Conservation (phyloP, 2,329 filamentous ascomycete genomes). For the Cercospora zeae-maydis region DNA sequence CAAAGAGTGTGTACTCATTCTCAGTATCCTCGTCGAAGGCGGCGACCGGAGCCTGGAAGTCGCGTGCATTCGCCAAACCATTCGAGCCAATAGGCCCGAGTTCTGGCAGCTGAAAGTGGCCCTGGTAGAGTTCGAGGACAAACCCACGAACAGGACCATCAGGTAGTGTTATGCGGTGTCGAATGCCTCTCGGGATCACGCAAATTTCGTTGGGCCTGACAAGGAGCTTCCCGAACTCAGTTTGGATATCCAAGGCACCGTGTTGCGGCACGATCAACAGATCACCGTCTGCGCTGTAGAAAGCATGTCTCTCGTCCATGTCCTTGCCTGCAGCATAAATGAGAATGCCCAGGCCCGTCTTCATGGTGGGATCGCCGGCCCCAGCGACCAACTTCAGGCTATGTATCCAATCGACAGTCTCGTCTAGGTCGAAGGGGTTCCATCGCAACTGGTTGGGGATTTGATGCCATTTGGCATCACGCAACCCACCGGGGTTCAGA, state of each 20-base stretch:
- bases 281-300: slow-evolving; percentile 76
- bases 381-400: slow-evolving; percentile 70
- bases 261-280: slow-evolving; percentile 64
- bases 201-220: slow-evolving; percentile 66
- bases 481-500: slow-evolving; percentile 46
- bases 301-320: slow-evolving; percentile 71
- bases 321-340: slow-evolving; percentile 74
- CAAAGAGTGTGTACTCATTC: slow-evolving; percentile 55
- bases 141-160: slow-evolving; percentile 62
- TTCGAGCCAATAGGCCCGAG: slow-evolving; percentile 65
- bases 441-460: slow-evolving; percentile 79
- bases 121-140: slow-evolving; percentile 64
- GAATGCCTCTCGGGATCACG: slow-evolving; percentile 63
- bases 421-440: slow-evolving; percentile 72
- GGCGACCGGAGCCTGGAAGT: slow-evolving; percentile 63
- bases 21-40: slow-evolving; percentile 54
- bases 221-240: slow-evolving; percentile 61
- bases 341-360: slow-evolving; percentile 74
- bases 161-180: slow-evolving; percentile 59
- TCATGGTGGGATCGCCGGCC: slow-evolving; percentile 73
- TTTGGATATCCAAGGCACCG: slow-evolving; percentile 64
- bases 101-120: slow-evolving; percentile 63
- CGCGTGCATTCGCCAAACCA: slow-evolving; percentile 61
- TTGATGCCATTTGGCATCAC: slow-evolving; percentile 54
- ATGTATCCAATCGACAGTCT: slow-evolving; percentile 65